A percentile compares a stretch with the other conserved stretches of the same genome.
phyloP scores from a whole-genome alignment of 768 basidiomycete genomes.

The Boletus fagicola region DNA sequence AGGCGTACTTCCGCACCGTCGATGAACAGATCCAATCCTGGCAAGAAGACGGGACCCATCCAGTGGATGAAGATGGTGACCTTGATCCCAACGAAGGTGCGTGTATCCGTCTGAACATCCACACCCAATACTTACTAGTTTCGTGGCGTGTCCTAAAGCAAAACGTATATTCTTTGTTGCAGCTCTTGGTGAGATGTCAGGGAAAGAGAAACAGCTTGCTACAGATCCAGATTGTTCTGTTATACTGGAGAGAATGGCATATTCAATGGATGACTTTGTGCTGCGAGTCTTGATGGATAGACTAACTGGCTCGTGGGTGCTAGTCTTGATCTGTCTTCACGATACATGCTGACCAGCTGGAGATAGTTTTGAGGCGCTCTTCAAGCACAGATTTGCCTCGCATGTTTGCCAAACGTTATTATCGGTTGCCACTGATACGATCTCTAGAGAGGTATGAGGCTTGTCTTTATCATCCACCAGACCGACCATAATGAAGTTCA shows the following conservation, averaged over 20 bases:
- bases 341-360: conserved; percentile 2
- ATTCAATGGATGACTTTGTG: conserved; percentile 97
- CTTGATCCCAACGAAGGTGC: conserved; percentile 71
- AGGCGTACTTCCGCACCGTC: conserved; percentile 89
- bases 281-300: conserved; percentile 87
- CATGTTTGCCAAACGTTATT: conserved; percentile 94
- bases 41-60: conserved; percentile 51
- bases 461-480: neutral
- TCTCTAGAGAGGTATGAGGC: conserved; percentile 61
- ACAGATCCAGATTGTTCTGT: conserved; percentile 94
- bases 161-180: conserved; percentile 76
- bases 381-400: conserved; percentile 86
- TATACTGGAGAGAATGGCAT: conserved; percentile 82
- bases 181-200: conserved; percentile 79
- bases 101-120: conserved; percentile 15
- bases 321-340: conserved; percentile 2
- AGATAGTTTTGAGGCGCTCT: conserved; percentile 58
- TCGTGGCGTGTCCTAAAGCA: conserved; percentile 42
- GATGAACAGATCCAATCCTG: conserved; percentile 86
- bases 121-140: neutral
- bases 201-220: conserved; percentile 85
- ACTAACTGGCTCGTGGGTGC: conserved; percentile 81
- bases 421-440: conserved; percentile 58
- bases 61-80: conserved; percentile 46
- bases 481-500: neutral